Evolutionary conservation across 441 rosid species (phyloP), one percentile per base, ranked within the genome.

Genomic region (Dalechampia spathulata): DNA sequence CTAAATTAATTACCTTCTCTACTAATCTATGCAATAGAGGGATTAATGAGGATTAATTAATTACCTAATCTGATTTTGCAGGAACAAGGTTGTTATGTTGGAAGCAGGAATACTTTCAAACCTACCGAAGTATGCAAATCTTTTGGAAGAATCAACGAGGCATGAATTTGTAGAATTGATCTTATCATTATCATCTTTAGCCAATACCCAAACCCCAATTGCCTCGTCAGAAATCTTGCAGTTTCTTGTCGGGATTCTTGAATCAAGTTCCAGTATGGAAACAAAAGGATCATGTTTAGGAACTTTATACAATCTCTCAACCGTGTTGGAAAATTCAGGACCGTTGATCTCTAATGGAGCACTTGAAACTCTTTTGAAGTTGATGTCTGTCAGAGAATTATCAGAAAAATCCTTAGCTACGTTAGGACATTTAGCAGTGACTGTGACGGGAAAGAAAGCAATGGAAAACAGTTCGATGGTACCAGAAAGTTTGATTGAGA

Each of bases 21-120:
- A 12, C 14, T 14, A 2, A n/a, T n/a, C n/a, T n/a, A n/a, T n/a
- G n/a, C n/a, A n/a, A n/a, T n/a, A n/a, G n/a, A n/a, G n/a, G n/a
- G n/a, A n/a, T n/a, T 14, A 38, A 9, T 40, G 4, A 40, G 22
- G n/a, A n/a, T n/a, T n/a, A n/a, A n/a, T n/a, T n/a, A n/a, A n/a
- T n/a, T n/a, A n/a, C n/a, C n/a, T n/a, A n/a, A n/a, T n/a, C n/a
- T 25, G 15, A 37, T 62, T 12, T 47, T 73, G 68, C 81, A 92
- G 98, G 80, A 86, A 67, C 86, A 87, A 85, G 81, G 82, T 76
- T 0, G 69, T 88, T 10, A 86, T 84, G 81, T 79, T 79, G 52
- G 91, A 82, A 72, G 90, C 91, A 41, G 92, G 90, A 61, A 78
- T 92, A 42, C 67, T 85, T 44, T 69, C 86, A 67, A 92, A 79